These are phyloP conservation scores for Xerocomellus amylosporus DNA, from an alignment of 768 basidiomycete genomes.

Conservation along the genomic window DNA sequence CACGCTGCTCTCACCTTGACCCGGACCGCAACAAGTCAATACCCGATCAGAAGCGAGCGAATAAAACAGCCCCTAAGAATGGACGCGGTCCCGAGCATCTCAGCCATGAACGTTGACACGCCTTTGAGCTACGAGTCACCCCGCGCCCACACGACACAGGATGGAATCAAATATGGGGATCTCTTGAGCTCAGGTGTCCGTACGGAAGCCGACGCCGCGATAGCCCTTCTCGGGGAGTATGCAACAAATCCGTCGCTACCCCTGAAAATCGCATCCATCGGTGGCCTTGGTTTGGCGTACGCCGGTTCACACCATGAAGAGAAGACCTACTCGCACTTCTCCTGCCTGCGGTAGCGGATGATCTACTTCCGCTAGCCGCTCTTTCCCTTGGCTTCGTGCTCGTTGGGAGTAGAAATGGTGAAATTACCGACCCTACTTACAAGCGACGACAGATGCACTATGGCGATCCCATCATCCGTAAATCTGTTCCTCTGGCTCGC, in stretches of 20 bases:
- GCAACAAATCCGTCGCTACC: conserved; percentile 82
- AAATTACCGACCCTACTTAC: conserved; percentile 60
- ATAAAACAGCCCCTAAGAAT: conserved; percentile 66
- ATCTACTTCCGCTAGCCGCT: conserved; percentile 70
- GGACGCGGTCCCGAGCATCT: conserved; percentile 98
- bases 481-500: conserved; percentile 93
- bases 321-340: conserved; percentile 77
- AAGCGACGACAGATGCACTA: conserved; percentile 84
- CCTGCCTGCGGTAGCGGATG: conserved; percentile 81
- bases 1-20: conserved; percentile 38
- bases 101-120: conserved; percentile 98
- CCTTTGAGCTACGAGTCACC: conserved; percentile 97
- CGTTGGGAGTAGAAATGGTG: conserved; percentile 92
- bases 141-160: conserved; percentile 92
- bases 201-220: conserved; percentile 89
- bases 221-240: conserved; percentile 88
- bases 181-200: conserved; percentile 86
- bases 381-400: conserved; percentile 93
- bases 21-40: conserved; percentile 59
- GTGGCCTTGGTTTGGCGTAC: conserved; percentile 92
- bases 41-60: neutral
- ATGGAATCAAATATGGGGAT: conserved; percentile 95
- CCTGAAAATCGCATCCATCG: conserved; percentile 83
- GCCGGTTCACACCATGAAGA: conserved; percentile 92
- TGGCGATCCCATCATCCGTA: conserved; percentile 89